Evolutionary conservation across 805 yeast species (phyloP), one percentile per base, ranked within the genome.

Genomic region (Saturnispora diversa): DNA sequence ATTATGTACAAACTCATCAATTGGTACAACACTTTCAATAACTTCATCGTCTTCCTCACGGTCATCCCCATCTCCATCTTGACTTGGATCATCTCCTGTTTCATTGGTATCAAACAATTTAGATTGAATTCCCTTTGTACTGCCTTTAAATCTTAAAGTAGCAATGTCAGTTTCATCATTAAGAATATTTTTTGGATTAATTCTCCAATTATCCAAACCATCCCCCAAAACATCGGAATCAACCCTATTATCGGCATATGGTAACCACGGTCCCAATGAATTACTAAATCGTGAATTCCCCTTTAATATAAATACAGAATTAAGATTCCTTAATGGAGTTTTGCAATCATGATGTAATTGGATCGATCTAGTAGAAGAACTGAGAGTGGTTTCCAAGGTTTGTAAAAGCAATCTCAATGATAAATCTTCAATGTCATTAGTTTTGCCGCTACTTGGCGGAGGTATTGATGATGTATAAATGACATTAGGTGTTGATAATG

Each of bases 221-320:
- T 66, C 58, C 13, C 69, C 73, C 27, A 83, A 62, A 0, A 94
- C 88, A 1, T 78, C 70, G 3, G 71, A 65, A 56, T 84, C 94
- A 6, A 77, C 74, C 1, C 66, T 61, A 0, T 76, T 77, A 48
- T 77, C 76, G 0, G 94, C 90, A 55, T 82, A 84, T 0, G 80
- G 72, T 0, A 74, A 55, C 94, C 94, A 84, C 6, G 74, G 66
- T 0, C 90, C 94, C 40, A 80, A 52, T 8, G 87, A 68, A 22
- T 71, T 63, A 1, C 80, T 68, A 49, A 72, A 73, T 39, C 88
- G 60, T 1, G 87, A 76, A 17, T 68, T 69, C 3, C 88, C 87
- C 42, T 73, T 68, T 11, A 78, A 51, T 2, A 77, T 63, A 46
- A 71, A 75, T 64, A 77, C 72, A 1, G 80, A 64, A 30, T 73